Percentiles rank a stretch among this genome's conserved stretches.
phyloP scores from a whole-genome alignment of 345 rosid species.

The Populus simonii region DNA sequence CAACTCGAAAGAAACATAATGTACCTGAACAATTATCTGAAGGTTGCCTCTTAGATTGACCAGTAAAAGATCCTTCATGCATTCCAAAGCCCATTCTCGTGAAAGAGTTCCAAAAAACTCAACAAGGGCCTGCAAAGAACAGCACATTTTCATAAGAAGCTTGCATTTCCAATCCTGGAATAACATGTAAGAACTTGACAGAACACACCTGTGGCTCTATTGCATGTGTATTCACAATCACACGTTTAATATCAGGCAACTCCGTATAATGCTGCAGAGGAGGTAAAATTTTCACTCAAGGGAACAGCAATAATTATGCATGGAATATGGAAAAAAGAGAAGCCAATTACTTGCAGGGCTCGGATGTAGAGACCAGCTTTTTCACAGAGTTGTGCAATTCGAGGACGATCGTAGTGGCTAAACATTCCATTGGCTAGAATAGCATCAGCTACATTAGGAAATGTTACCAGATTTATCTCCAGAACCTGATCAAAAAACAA shows the following conservation, averaged over 20 bases:
- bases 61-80: conserved; percentile 97
- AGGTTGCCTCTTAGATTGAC: conserved; percentile 93
- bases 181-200: background rate
- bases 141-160: background rate
- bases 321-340: background rate
- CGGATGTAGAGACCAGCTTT: conserved; percentile 93
- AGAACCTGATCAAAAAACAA: conserved; percentile 54
- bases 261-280: conserved; percentile 89
- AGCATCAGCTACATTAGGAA: conserved; percentile 98
- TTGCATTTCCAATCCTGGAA: background rate
- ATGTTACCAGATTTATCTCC: conserved; percentile 97
- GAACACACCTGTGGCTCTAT: conserved; percentile 92
- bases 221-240: conserved; percentile 97
- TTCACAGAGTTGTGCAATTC: conserved; percentile 97
- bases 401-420: conserved; percentile 96
- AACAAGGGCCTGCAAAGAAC: conserved; percentile 70
- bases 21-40: conserved; percentile 98
- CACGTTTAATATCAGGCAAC: conserved; percentile 96
- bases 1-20: conserved; percentile 14
- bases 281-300: conserved; percentile 2
- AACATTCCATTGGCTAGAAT: conserved; percentile 97
- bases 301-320: background rate
- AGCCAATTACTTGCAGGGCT: conserved; percentile 74
- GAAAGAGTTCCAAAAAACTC: conserved; percentile 98
- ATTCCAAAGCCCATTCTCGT: conserved; percentile 97